phyloP scores from a whole-genome alignment of 805 yeast genomes.

The Starmerella potacharoeniae region DNA sequence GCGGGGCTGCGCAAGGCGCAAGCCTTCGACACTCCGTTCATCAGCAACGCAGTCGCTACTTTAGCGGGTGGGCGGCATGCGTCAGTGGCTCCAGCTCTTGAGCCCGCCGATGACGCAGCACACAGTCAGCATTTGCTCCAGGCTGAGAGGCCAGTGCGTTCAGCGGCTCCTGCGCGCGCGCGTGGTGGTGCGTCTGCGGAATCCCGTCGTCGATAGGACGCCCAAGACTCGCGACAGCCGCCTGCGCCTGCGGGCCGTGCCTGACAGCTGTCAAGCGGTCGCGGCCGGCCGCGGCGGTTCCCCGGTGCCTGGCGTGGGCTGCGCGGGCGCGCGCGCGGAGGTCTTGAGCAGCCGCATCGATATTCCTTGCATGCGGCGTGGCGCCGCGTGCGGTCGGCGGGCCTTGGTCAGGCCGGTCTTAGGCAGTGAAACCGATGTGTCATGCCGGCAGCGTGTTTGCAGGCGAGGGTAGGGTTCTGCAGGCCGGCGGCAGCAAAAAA shows the following conservation, averaged over 20 bases:
- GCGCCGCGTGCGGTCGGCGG: neutral
- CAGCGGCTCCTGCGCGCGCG: too few species aligned
- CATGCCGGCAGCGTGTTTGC: neutral
- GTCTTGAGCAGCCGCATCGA: neutral
- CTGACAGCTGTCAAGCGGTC: too few species aligned
- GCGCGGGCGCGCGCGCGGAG: neutral
- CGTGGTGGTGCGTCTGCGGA: too few species aligned
- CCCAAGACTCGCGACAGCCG: too few species aligned
- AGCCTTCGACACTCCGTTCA: neutral
- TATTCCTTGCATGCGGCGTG: conserved; percentile 1
- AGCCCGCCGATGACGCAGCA: too few species aligned
- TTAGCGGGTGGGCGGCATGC: neutral
- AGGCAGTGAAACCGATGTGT: neutral
- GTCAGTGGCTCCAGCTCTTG: neutral
- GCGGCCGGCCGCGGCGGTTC: too few species aligned
- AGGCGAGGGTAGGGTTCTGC: neutral
- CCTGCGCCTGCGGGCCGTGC: too few species aligned
- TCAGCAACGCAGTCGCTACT: neutral
- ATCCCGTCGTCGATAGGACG: too few species aligned
- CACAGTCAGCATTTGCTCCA: too few species aligned
- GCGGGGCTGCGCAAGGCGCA: neutral
- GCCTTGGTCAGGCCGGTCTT: neutral
- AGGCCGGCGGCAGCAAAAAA: neutral
- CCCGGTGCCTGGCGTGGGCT: too few species aligned
- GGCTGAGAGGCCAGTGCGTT: too few species aligned